Evolutionary conservation across 805 yeast genomes (phyloP), one percentile per base, ranked within the genome.

Genomic region (Kurtzmaniella cleridarum): DNA sequence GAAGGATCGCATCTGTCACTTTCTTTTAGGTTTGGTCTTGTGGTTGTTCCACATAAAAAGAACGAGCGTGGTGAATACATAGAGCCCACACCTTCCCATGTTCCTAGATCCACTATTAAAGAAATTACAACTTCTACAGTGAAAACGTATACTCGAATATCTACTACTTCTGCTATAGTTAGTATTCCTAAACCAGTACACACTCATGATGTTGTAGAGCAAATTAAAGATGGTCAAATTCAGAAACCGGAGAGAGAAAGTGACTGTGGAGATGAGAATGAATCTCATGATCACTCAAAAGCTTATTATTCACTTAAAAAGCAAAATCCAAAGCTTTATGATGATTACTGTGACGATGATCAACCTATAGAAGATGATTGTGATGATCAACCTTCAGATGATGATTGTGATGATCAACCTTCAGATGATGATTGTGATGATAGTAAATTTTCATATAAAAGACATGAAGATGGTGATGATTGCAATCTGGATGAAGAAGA

Each of bases 1-100:
- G 41, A 34, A 10, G 60, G 56, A 1, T 55, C 62, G 16, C 39
- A 43, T 28, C 45, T 44, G 11, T 44, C 69, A 3, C 47, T 64
- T 18, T 64, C 64, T 1, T 66, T 60, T 38, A 38, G 44, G 3
- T 66, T 66, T 45, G 71, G 70, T 1, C 44, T 66, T 28, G 60
- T 62, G 30, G 63, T 64, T 16, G 59, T 50, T 24, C 61, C 61
- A 1, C 60, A 46, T 39, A 34, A 37, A 8, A 24, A 47, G 10
- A 53, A 46, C 37, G 45, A 43, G 13, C 48, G 47, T 8, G 59
- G 57, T 2, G 54, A 47, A 10, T 54, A 47, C 30, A 44, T 43
- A 26, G 51, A 46, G 35, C 58, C 60, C 5, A 33, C 35, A 4
- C 30, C 34, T 30, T 24, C 50, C 11, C 34, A 42, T 14, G 34